Evolutionary conservation across 2,329 filamentous ascomycete genomes (phyloP), one percentile per base, ranked within the genome.

Genomic region (Nothophoma quercina): DNA sequence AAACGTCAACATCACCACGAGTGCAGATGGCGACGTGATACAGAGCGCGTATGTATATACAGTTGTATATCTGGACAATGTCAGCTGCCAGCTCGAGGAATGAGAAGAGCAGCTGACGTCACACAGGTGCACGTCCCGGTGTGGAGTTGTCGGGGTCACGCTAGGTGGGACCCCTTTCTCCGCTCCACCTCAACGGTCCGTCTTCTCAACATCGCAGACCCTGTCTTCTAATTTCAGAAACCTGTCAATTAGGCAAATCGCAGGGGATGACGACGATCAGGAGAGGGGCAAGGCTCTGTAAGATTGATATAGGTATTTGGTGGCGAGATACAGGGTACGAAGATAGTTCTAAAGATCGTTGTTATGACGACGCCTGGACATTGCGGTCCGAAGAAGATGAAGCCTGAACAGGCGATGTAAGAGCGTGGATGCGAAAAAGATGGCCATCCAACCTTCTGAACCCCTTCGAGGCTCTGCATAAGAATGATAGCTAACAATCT

Each of bases 71-170:
- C n/a, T 28, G 5, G 25, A 7, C 6, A 5, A n/a, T 26, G 39
- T 47, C 50, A 52, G 32, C 38, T 53, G 39, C 38, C 38, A 25
- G 16, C n/a, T 15, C 29, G 25, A 39, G 43, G 50, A 48, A 48
- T 39, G 40, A 28, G 22, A 7, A 8, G 22, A 53, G 21, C 22
- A 28, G 38, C 25, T 42, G 50, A 53, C 39, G 50, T 48, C 50
- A 46, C 33, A 42, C 43, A 45, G 3, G 12, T 32, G 28, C 18
- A 35, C 38, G 21, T 30, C 35, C 44, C 12, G 9, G 15, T 25
- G 42, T 46, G 49, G 34, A 51, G 47, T 35, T 36, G 19, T 32
- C 15, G 33, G 33, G 25, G 43, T 47, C 50, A 12, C 42, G 25
- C 50, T 42, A 47, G 26, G 13, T 10, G 3, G 5, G 12, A 36